Percentiles rank a stretch among this genome's conserved stretches.
These are phyloP conservation scores for Blumeriella jaapii DNA, from an alignment of 2,329 filamentous ascomycete genomes.

Conservation along the genomic window DNA sequence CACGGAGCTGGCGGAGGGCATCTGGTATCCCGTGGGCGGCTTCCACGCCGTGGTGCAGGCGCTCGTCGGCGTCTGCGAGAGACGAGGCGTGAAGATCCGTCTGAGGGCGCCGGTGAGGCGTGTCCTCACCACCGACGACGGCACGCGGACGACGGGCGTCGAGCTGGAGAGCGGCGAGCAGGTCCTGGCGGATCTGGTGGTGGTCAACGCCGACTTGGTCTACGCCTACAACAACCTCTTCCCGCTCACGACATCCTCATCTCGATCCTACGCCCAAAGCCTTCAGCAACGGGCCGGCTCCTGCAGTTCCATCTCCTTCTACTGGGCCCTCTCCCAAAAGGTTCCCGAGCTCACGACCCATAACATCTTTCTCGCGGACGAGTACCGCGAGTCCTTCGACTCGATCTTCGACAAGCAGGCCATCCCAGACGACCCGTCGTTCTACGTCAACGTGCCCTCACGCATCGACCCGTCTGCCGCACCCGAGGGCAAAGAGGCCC, in stretches of 20 bases:
- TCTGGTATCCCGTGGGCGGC: constrained; percentile 63
- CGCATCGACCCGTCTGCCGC: constrained; percentile 58
- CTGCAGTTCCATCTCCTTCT: constrained; percentile 66
- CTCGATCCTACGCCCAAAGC: constrained; percentile 27
- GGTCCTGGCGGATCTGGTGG: constrained; percentile 52
- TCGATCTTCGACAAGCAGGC: constrained; percentile 59
- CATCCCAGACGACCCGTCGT: constrained; percentile 57
- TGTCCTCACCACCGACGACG: constrained; percentile 41
- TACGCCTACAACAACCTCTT: constrained; percentile 65
- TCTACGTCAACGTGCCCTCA: constrained; percentile 68
- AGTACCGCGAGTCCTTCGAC: constrained; percentile 64
- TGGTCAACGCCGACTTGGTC: constrained; percentile 63
- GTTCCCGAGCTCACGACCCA: constrained; percentile 55
- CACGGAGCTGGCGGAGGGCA: constrained; percentile 63
- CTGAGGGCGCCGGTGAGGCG: constrained; percentile 45
- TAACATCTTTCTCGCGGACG: constrained; percentile 67
- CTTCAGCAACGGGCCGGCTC: constrained; percentile 43
- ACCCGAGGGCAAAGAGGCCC: constrained; percentile 49
- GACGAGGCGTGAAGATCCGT: constrained; percentile 50
- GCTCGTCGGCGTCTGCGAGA: constrained; percentile 49
- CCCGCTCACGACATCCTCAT: constrained; percentile 6
- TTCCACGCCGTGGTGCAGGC: constrained; percentile 56
- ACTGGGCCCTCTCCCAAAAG: constrained; percentile 53
- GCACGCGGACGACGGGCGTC: constrained; percentile 45
- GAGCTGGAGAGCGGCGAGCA: constrained; percentile 43